phyloP scores from a whole-genome alignment of 1,284 basidiomycete genomes.

The Cutaneotrichosporon dermatis region DNA sequence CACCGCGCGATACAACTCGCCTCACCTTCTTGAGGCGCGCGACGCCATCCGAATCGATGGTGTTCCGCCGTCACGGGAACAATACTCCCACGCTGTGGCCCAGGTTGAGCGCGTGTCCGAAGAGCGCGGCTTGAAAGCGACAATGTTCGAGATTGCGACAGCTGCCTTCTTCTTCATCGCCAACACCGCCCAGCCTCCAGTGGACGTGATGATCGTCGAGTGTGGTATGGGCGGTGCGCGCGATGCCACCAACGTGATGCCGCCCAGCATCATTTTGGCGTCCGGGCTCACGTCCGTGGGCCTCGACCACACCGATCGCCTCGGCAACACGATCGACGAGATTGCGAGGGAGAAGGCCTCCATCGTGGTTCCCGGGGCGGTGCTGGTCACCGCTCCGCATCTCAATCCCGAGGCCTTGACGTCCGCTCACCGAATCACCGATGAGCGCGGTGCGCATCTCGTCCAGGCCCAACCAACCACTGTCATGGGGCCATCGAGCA shows the following conservation, averaged over 20 bases:
- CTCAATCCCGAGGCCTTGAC: slow-evolving; percentile 55
- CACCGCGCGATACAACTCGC: slow-evolving; percentile 86
- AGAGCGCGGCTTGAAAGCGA: slow-evolving; percentile 55
- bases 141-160: slow-evolving; percentile 79
- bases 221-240: slow-evolving; percentile 90
- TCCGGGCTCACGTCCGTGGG: slow-evolving; percentile 82
- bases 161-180: slow-evolving; percentile 70
- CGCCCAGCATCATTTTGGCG: slow-evolving; percentile 63
- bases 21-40: slow-evolving; percentile 73
- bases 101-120: slow-evolving; percentile 57
- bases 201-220: slow-evolving; percentile 80
- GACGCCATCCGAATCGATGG: slow-evolving; percentile 75
- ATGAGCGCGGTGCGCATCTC: slow-evolving; percentile 31
- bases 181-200: slow-evolving; percentile 53
- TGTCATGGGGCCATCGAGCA: slow-evolving; percentile 1
- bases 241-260: slow-evolving; percentile 90
- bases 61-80: slow-evolving; percentile 53
- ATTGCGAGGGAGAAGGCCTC: slow-evolving; percentile 82
- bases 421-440: slow-evolving; percentile 51
- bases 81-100: slow-evolving; percentile 56
- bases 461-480: slow-evolving; percentile 21
- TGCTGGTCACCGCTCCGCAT: slow-evolving; percentile 73
- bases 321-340: slow-evolving; percentile 68
- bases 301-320: slow-evolving; percentile 85
- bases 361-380: slow-evolving; percentile 65